Conservation (phyloP, 495 filamentous ascomycete species). For the Penicillium chermesinum region DNA sequence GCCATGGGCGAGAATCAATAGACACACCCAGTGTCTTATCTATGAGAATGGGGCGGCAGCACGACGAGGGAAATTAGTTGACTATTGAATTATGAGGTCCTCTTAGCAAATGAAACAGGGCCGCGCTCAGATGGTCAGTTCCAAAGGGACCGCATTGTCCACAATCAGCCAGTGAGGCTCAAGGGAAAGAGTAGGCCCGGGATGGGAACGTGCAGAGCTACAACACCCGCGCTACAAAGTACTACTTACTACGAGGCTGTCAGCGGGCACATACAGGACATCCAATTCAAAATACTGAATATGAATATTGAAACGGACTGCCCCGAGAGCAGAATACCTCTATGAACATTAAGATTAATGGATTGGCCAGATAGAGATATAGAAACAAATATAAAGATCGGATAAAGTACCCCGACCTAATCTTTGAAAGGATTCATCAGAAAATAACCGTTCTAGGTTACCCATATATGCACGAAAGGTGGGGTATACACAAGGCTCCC, state of each 20-base stretch:
- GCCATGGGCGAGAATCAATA: too few species aligned
- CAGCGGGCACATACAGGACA: not conserved
- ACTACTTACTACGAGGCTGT: not conserved
- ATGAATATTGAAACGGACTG: not conserved
- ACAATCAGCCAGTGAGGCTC: too few species aligned
- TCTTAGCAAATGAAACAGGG: too few species aligned
- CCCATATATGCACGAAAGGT: constrained; percentile 16
- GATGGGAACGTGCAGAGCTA: not conserved
- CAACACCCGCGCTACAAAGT: not conserved
- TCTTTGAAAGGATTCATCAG: constrained; percentile 9
- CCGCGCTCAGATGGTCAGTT: too few species aligned
- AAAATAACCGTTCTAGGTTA: constrained; percentile 13
- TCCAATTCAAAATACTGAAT: not conserved
- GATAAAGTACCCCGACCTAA: not conserved
- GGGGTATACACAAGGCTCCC: constrained; percentile 16
- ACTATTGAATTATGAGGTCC: too few species aligned
- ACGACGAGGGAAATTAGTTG: too few species aligned
- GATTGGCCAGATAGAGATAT: not conserved
- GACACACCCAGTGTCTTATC: too few species aligned
- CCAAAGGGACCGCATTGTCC: too few species aligned
- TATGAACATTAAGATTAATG: not conserved
- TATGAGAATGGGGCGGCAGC: too few species aligned
- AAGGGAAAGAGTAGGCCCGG: too few species aligned
- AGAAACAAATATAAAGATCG: not conserved
- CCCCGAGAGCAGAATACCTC: not conserved